Evolutionary conservation across 2,329 filamentous ascomycete genomes (phyloP).

Genomic region (Magnaporthiopsis poae): DNA sequence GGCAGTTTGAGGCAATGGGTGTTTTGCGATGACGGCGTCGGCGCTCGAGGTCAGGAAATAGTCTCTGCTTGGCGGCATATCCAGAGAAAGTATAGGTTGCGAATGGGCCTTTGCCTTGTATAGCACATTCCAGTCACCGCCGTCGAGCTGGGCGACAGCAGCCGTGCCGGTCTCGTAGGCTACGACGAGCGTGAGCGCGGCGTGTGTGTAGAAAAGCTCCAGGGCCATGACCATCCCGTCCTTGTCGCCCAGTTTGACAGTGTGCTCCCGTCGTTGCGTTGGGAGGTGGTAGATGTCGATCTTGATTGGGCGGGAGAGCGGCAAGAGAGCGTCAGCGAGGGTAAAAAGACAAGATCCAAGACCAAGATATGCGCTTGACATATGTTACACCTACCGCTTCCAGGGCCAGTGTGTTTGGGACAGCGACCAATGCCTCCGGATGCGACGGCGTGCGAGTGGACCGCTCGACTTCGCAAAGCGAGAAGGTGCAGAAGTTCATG

Average conservation of each 20-base stretch:
- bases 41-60: conserved; percentile 73
- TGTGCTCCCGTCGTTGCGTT: conserved; percentile 57
- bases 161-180: conserved; percentile 81
- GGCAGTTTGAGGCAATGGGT: conserved; percentile 41
- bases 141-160: conserved; percentile 50
- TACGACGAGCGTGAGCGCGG: conserved; percentile 51
- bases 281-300: conserved; percentile 81
- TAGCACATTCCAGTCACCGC: conserved; percentile 35
- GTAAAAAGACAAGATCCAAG: background rate
- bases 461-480: conserved; percentile 21
- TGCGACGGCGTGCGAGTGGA: conserved; percentile 5
- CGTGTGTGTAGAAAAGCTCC: conserved; percentile 38
- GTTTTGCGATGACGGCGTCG: conserved; percentile 68
- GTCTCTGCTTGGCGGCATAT: conserved; percentile 37
- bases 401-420: conserved; percentile 66
- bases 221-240: conserved; percentile 87
- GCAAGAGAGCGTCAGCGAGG: conserved; percentile 9
- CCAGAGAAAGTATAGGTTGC: conserved; percentile 73
- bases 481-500: conserved; percentile 87
- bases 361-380: background rate
- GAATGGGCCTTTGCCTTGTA: conserved; percentile 62
- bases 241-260: conserved; percentile 38
- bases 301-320: conserved; percentile 19
- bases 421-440: conserved; percentile 52
- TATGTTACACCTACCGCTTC: conserved; percentile 46